A percentile compares a stretch with the other conserved stretches of the same genome.
Conservation (phyloP, 78 protist genomes). For the Dictyostelium firmibasis region DNA sequence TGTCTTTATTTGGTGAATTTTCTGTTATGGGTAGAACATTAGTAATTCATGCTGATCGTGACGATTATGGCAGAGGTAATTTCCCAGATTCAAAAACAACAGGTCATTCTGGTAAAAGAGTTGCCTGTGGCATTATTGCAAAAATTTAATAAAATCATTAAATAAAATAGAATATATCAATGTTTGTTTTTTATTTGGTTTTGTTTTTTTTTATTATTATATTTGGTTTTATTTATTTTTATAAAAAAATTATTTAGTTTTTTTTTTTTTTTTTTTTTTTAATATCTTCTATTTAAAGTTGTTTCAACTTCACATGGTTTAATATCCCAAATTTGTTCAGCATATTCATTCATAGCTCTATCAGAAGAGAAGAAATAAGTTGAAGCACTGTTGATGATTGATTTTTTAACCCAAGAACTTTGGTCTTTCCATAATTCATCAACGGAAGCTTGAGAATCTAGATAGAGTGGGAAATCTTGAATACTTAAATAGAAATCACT, state of each 20-base stretch:
- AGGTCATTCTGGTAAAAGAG: constrained; percentile 1
- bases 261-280: not conserved
- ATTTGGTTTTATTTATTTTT: too few relatives aligned
- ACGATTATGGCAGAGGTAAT: not conserved
- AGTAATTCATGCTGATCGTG: not conserved
- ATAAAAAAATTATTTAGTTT: not conserved
- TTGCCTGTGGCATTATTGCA: constrained; percentile 9
- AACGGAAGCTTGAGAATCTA: constrained; percentile 77
- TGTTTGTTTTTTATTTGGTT: not conserved
- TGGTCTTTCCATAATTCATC: constrained; percentile 65
- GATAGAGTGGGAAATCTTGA: constrained; percentile 88
- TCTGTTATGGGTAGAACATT: not conserved
- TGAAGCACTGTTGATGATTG: constrained; percentile 75
- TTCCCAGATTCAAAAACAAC: not conserved
- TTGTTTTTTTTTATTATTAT: too few relatives aligned
- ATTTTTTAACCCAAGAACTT: constrained; percentile 69
- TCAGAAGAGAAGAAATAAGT: constrained; percentile 94
- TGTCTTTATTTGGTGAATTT: not conserved
- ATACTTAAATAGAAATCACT: constrained; percentile 87
- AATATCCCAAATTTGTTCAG: constrained; percentile 94
- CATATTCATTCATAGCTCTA: constrained; percentile 95
- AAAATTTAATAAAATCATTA: not conserved
- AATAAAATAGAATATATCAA: too few relatives aligned
- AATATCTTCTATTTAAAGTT: constrained; percentile 61
- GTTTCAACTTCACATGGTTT: constrained; percentile 82